These are phyloP conservation scores for Phalaenopsis hybrid DNA, from an alignment of 116 monocot genomes.

Conservation along the genomic window DNA sequence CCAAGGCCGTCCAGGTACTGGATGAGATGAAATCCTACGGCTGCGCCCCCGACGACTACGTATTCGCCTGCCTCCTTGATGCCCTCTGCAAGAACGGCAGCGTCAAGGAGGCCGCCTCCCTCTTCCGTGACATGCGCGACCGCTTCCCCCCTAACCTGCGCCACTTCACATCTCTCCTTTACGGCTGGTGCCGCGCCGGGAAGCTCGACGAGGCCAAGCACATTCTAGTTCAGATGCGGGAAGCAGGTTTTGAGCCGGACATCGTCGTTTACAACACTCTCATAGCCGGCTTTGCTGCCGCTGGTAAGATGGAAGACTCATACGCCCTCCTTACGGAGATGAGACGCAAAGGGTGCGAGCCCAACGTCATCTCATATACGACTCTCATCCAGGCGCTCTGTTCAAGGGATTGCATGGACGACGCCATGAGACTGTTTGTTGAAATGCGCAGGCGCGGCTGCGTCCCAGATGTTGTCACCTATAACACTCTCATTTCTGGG, in stretches of 20 bases:
- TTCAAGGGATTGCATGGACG: conserved; percentile 49
- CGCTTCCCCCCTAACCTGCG: conserved; percentile 57
- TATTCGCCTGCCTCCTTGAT: conserved; percentile 71
- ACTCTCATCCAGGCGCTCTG: conserved; percentile 75
- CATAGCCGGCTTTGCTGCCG: conserved; percentile 37
- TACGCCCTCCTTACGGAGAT: conserved; percentile 44
- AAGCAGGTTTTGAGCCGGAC: conserved; percentile 69
- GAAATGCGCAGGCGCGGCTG: conserved; percentile 62
- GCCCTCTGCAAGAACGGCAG: conserved; percentile 72
- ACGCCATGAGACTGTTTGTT: conserved; percentile 71
- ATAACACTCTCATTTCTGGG: conserved; percentile 62
- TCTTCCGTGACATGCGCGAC: conserved; percentile 65
- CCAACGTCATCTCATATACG: conserved; percentile 50
- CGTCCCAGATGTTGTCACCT: conserved; percentile 51
- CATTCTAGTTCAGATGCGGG: conserved; percentile 39
- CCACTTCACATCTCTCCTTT: conserved; percentile 65
- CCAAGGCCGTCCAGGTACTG: conserved; percentile 69
- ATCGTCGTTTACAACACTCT: conserved; percentile 65
- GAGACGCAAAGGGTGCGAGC: conserved; percentile 40
- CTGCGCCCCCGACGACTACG: conserved; percentile 34
- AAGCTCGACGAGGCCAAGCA: conserved; percentile 54
- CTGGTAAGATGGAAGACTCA: conserved; percentile 53
- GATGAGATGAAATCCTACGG: conserved; percentile 79
- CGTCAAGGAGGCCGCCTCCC: conserved; percentile 63
- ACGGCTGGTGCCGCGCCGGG: conserved; percentile 65